Evolutionary conservation across 208 protist species (phyloP), one percentile per base, ranked within the genome.

Genomic region (Borovskyia barvae): DNA sequence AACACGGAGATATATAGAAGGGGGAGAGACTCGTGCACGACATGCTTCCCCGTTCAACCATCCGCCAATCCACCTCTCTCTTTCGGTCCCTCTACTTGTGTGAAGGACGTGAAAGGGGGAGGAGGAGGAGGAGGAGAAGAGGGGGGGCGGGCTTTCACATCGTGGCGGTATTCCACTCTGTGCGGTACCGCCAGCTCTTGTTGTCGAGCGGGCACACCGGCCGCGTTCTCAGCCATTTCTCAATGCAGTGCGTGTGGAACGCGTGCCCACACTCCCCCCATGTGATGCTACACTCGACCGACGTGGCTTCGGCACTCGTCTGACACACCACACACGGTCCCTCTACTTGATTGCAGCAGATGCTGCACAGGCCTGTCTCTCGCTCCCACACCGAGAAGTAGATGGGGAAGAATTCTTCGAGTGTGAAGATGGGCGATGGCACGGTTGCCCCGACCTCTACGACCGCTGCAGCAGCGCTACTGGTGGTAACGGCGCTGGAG

Each of bases 211-310:
- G 98, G 72, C 98, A 99, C 20, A 98, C 94, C 39, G 97, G 75
- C 24, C 97, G 88, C 15, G 97, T 98, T 66, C 97, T 97, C 25
- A 99, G 86, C 98, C 98, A 99, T n/a, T 93, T 82, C 15, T 97
- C 94, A 56, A 99, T 98, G 74, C 98, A 99, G 83, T 99, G 97
- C 50, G 96, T 94, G 68, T 99, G 98, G 75, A 99, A 99, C 15
- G 96, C 97, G 67, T 99, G 98, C 39, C 97, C 97, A 80, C 98
- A 99, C 46, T 93, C 72, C 24, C 98, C 98, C 98, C 98, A 99
- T 14, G 95, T 94, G 29, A 99, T 93, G 42, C 82, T 94, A 81
- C 97, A 99, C 45, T 91, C 79, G 46, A 41, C 64, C 1, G 57
- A 56, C 2, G 70, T 73, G 14, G 49, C 61, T 50, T 80, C 62